A percentile compares a stretch with the other conserved stretches of the same genome.
phyloP scores from a whole-genome alignment of 441 rosid species.

The Aleurites moluccanus region DNA sequence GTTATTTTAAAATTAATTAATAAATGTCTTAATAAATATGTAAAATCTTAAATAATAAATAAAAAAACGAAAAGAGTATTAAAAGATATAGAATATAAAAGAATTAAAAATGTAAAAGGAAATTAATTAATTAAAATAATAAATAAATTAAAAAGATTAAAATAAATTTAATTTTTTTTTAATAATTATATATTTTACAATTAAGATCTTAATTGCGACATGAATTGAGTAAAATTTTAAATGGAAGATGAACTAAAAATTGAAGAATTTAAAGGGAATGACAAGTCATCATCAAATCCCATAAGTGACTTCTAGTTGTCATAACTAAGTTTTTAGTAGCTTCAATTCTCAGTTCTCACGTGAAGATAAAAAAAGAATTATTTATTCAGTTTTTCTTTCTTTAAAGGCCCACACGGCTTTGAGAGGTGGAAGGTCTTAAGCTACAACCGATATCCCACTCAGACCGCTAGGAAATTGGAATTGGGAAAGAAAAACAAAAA shows the following conservation, averaged over 20 bases:
- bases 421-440: constrained; percentile 1
- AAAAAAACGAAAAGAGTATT: too few species aligned
- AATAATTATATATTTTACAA: not conserved
- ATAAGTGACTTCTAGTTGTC: constrained; percentile 21
- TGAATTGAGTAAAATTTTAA: too few species aligned
- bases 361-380: not conserved
- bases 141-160: too few species aligned
- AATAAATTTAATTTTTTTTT: too few species aligned
- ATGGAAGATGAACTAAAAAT: constrained; percentile 20
- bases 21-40: too few species aligned
- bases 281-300: constrained; percentile 4
- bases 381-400: too few species aligned
- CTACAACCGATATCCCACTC: constrained; percentile 28
- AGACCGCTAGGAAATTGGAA: constrained; percentile 16
- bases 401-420: constrained; percentile 46
- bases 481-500: not conserved
- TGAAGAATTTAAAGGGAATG: constrained; percentile 16
- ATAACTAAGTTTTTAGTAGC: constrained; percentile 9
- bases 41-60: too few species aligned
- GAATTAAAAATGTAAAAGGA: too few species aligned
- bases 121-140: too few species aligned
- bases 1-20: too few species aligned
- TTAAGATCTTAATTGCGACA: too few species aligned
- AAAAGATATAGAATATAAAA: too few species aligned
- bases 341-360: not conserved